phyloP scores from a whole-genome alignment of 192 early-diverging fungal genomes.

The Funneliformis geosporum region DNA sequence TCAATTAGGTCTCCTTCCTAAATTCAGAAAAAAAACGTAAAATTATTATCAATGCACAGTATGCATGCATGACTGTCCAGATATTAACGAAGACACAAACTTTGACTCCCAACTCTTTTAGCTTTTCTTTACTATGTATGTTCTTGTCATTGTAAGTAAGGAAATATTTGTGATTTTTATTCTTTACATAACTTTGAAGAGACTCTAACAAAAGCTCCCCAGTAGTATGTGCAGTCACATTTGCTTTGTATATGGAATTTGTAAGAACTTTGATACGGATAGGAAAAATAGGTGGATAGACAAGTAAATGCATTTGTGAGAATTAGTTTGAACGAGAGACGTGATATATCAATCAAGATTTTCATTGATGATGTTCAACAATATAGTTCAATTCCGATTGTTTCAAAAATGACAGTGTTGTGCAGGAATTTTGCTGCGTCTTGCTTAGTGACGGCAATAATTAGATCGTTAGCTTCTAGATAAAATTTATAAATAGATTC shows the following conservation, averaged over 20 bases:
- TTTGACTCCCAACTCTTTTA: constrained; percentile 7
- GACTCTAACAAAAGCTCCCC: neutral
- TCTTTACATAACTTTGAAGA: neutral
- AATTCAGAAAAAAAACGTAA: neutral
- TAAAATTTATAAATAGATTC: too few relatives aligned
- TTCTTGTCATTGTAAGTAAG: constrained; percentile 7
- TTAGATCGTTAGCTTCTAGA: too few relatives aligned
- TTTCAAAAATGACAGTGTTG: too few relatives aligned
- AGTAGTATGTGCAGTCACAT: constrained; percentile 11
- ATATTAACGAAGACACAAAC: neutral
- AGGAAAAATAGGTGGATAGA: neutral
- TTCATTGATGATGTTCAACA: too few relatives aligned
- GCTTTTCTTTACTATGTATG: neutral
- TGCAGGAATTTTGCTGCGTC: too few relatives aligned
- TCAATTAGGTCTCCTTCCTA: constrained; percentile 17
- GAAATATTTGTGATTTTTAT: neutral
- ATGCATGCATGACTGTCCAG: too few relatives aligned
- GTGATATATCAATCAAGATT: too few relatives aligned
- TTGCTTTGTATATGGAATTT: constrained; percentile 5
- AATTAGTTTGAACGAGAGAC: too few relatives aligned
- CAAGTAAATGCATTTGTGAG: too few relatives aligned
- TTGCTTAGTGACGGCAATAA: too few relatives aligned
- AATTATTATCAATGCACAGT: neutral
- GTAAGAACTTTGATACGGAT: neutral
- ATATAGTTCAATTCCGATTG: too few relatives aligned